phyloP scores from a whole-genome alignment of 176 grass and related monocot species.

The Raddia distichophylla region DNA sequence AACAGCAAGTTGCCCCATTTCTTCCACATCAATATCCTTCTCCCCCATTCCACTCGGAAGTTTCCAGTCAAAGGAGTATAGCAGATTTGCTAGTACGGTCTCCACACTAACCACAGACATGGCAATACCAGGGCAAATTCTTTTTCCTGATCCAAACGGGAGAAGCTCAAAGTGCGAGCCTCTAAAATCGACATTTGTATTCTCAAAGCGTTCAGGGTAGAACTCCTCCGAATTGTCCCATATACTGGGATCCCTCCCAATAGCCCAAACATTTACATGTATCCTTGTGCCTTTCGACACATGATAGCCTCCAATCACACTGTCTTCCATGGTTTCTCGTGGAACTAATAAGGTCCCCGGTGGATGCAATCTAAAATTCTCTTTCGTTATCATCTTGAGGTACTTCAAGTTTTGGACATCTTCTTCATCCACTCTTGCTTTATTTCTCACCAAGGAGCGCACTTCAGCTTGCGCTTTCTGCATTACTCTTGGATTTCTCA shows the following conservation, averaged over 20 bases:
- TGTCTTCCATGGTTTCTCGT: conserved; percentile 25
- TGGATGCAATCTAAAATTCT: conserved; percentile 54
- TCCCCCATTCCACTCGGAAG: conserved; percentile 32
- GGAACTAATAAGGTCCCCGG: conserved; percentile 35
- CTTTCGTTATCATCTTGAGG: conserved; percentile 57
- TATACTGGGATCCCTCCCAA: conserved; percentile 44
- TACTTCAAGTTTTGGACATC: conserved; percentile 33
- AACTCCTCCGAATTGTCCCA: conserved; percentile 49
- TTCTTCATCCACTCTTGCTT: conserved; percentile 39
- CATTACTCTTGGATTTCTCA: conserved; percentile 47
- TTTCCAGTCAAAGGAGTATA: conserved; percentile 46
- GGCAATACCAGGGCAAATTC: conserved; percentile 47
- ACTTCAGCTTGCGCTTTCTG: conserved; percentile 34
- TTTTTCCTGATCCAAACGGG: conserved; percentile 46
- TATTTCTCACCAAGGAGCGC: background rate
- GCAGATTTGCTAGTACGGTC: conserved; percentile 39
- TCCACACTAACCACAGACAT: conserved; percentile 51
- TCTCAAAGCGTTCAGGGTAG: conserved; percentile 47
- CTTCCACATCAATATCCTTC: conserved; percentile 50
- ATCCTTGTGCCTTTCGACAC: conserved; percentile 18
- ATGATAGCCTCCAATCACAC: conserved; percentile 33
- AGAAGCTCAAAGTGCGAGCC: conserved; percentile 52
- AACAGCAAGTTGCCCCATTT: conserved; percentile 40
- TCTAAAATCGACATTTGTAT: conserved; percentile 40
- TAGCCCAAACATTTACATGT: conserved; percentile 45